Percentiles rank a stretch among this genome's conserved stretches.
phyloP scores from a whole-genome alignment of 1,284 basidiomycete genomes.

The Malassezia psittaci region DNA sequence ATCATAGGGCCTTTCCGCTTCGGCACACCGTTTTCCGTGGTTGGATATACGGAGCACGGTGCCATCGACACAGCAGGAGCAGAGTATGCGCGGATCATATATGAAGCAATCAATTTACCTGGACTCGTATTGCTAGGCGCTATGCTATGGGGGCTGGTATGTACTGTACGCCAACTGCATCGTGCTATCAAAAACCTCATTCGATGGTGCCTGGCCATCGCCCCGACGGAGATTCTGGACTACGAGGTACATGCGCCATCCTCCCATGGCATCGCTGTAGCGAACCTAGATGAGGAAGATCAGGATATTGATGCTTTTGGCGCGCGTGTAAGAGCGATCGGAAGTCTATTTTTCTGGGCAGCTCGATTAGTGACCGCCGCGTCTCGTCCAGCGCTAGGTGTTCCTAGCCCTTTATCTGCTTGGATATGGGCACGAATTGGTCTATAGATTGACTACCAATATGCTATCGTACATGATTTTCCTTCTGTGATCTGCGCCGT shows the following conservation, averaged over 20 bases:
- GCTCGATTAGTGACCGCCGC: background rate
- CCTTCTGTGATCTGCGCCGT: background rate
- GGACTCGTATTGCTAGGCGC: background rate
- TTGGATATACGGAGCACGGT: background rate
- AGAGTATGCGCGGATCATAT: background rate
- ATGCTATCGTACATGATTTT: constrained; percentile 3
- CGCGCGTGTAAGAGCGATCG: background rate
- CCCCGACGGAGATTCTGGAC: background rate
- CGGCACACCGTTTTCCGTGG: constrained; percentile 5
- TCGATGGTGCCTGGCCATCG: background rate
- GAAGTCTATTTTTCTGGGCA: background rate
- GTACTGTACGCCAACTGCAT: background rate
- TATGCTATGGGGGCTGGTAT: constrained; percentile 2
- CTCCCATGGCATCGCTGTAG: background rate
- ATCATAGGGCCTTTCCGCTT: background rate
- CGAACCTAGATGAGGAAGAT: background rate
- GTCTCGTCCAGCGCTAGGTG: background rate
- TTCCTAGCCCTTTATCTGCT: background rate
- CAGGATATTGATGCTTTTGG: background rate
- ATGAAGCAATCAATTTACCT: constrained; percentile 1
- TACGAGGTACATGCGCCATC: background rate
- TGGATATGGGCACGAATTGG: background rate
- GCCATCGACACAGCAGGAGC: background rate
- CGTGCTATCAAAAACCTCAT: background rate
- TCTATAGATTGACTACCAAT: background rate